phyloP scores from a whole-genome alignment of 2,329 filamentous ascomycete genomes.

The Lasiodiplodia sp. region DNA sequence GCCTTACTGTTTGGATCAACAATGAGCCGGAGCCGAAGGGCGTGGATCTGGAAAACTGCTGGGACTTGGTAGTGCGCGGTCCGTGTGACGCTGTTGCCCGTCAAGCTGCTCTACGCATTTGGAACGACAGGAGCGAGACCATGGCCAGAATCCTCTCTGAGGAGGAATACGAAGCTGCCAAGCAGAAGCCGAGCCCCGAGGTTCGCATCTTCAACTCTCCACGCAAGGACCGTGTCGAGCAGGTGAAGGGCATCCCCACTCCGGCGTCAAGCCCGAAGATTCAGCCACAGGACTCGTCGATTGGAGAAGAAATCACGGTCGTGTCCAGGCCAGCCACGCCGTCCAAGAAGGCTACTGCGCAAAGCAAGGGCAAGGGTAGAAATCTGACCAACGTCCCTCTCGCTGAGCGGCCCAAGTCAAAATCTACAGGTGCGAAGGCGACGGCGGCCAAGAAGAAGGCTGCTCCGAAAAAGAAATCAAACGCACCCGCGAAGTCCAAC shows the following conservation, averaged over 20 bases:
- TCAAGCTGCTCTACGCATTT: conserved; percentile 67
- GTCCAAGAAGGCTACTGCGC: conserved; percentile 40
- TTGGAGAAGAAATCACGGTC: conserved; percentile 28
- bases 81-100: conserved; percentile 87
- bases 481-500: conserved; percentile 36
- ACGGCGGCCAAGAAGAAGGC: conserved; percentile 34
- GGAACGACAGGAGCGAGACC: conserved; percentile 58
- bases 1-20: conserved; percentile 94
- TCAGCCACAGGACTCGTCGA: conserved; percentile 33
- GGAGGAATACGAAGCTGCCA: conserved; percentile 42
- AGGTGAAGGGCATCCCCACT: conserved; percentile 44
- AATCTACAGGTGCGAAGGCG: conserved; percentile 36
- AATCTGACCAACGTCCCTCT: neutral
- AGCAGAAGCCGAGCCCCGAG: conserved; percentile 40
- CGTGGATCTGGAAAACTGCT: conserved; percentile 87
- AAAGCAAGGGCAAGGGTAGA: conserved; percentile 40
- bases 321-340: conserved; percentile 34
- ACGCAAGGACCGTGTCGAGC: conserved; percentile 28
- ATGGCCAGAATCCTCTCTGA: conserved; percentile 43
- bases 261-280: conserved; percentile 46
- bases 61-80: conserved; percentile 88
- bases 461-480: conserved; percentile 40
- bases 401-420: conserved; percentile 29
- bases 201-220: conserved; percentile 32
- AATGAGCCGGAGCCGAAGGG: conserved; percentile 82